Base-by-base conservation (phyloP, 129 eudicot species). In the Lactuca saligna region DNA sequence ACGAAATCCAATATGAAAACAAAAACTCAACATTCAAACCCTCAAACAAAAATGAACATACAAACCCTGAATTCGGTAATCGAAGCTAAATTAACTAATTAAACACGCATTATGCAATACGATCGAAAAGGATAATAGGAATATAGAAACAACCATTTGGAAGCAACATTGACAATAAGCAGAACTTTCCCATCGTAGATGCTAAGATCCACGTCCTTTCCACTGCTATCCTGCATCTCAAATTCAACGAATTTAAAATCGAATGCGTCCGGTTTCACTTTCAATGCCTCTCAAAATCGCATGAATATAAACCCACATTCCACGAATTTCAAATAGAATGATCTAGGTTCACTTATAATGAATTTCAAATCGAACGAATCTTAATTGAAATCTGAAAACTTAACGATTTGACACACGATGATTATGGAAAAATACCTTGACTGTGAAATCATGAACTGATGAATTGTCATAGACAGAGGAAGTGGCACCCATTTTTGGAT, bases 121-220 rank as follows among this genome's bases (percentile, higher is more conserved):
- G 34, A 16, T 62, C 11, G 10, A 64, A 69, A 55, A 14, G 29
- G 39, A 32, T 12, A 55, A 53, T 8, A 61, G 49, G 51, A 16
- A 46, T 44, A 8, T 9, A 7, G 14, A 76, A 44, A 49, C 33
- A 38, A 88, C 96, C 96, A 88, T 88, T 88, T 88, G 48, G 91
- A 85, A 73, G 96, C 96, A 63, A 88, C 96, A 79, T 88, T 88
- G 70, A 88, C 89, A 41, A 88, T 88, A 16, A 88, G 79, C 56
- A 88, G 60, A 46, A 88, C 85, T 70, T 88, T 88, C 31, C 96
- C 96, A 64, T 81, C 76, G 68, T 88, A 88, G 5, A 71, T 58
- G 70, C 80, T 76, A 17, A 88, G 87, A 72, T 79, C 71, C 56
- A 79, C 91, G 13, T 88, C 86, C 41, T 78, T 71, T 63, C 91